Conservation (phyloP, 331 rosid genomes). For the Stylosanthes scabra region DNA sequence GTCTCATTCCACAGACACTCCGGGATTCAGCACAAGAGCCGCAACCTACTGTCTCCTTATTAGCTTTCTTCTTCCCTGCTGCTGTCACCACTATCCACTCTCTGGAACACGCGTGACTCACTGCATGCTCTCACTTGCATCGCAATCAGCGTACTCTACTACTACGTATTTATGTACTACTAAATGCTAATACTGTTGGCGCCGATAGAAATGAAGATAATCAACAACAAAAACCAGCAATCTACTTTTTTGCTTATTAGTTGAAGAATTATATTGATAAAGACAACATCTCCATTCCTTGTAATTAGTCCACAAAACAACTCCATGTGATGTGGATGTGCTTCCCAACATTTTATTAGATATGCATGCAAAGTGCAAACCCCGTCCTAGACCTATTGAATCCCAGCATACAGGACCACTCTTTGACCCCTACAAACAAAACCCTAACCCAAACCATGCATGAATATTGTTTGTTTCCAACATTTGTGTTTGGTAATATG, state of each 20-base stretch:
- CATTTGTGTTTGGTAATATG: too few species aligned
- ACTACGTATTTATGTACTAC: too few species aligned
- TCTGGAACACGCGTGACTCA: constrained; percentile 5
- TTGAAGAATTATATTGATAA: constrained; percentile 4
- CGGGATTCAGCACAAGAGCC: constrained; percentile 6
- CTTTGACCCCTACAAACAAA: too few species aligned
- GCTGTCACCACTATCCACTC: background rate
- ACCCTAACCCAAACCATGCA: too few species aligned
- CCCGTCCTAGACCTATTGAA: background rate
- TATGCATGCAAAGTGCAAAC: too few species aligned
- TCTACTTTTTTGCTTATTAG: background rate
- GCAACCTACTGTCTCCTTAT: background rate
- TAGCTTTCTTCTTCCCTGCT: background rate
- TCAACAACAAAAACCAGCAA: background rate
- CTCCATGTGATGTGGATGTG: too few species aligned
- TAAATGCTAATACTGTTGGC: background rate
- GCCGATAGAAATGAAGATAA: background rate
- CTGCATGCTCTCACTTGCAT: constrained; percentile 5
- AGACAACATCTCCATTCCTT: constrained; percentile 28
- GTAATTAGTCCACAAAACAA: background rate
- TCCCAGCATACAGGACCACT: too few species aligned
- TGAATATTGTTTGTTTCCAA: too few species aligned
- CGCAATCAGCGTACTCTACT: background rate
- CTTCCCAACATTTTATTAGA: too few species aligned
- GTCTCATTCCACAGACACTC: background rate